Evolutionary conservation across 2,329 filamentous ascomycete species (phyloP).

Genomic region (Graphiopsis chlorocephala): DNA sequence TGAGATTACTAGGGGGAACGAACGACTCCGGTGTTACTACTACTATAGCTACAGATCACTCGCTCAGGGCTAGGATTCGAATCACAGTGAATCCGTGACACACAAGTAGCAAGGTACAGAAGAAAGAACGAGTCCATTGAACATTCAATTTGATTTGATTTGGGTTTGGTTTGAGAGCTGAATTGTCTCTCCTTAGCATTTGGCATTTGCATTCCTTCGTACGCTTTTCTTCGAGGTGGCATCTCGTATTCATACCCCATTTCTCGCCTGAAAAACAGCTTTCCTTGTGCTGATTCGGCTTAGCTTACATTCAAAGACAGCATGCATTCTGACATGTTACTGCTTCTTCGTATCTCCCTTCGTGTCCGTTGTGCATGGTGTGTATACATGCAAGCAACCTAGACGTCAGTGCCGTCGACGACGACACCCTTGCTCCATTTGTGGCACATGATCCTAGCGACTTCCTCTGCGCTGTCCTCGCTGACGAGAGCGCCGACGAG

Average conservation of each 20-base stretch:
- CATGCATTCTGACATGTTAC: conserved; percentile 7
- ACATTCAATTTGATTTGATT: not conserved
- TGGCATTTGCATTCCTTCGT: conserved; percentile 6
- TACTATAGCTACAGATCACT: too few relatives aligned
- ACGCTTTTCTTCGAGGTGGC: conserved; percentile 19
- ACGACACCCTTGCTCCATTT: conserved; percentile 83
- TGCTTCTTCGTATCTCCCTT: not conserved
- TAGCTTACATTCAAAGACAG: conserved; percentile 1
- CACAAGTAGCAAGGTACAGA: too few relatives aligned
- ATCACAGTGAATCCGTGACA: too few relatives aligned
- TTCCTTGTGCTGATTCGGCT: not conserved
- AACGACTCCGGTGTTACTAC: too few relatives aligned
- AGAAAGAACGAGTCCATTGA: not conserved
- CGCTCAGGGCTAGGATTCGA: too few relatives aligned
- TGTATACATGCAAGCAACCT: conserved; percentile 27
- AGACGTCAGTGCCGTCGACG: conserved; percentile 82
- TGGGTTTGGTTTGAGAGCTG: not conserved
- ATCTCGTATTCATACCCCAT: conserved; percentile 15
- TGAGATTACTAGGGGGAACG: too few relatives aligned
- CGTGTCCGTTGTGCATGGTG: not conserved
- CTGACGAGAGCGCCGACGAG: conserved; percentile 79
- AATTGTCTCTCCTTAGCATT: not conserved
- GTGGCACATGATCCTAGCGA: conserved; percentile 74
- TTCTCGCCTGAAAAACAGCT: not conserved
- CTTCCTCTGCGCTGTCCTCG: conserved; percentile 71